phyloP scores from a whole-genome alignment of 768 basidiomycete genomes.

The Suillus decipiens region DNA sequence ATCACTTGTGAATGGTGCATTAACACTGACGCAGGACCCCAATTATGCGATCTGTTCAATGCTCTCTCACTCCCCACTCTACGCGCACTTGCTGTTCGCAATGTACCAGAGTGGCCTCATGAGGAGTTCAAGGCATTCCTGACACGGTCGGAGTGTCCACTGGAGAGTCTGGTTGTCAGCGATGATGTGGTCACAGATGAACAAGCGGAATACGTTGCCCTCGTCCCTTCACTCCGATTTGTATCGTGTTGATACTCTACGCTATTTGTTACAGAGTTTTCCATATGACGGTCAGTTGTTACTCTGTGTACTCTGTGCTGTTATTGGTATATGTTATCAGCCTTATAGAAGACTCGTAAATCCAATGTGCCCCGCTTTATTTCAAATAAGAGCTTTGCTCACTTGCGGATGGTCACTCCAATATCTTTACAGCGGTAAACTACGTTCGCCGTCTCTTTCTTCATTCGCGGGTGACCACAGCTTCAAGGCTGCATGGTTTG shows the following conservation, averaged over 20 bases:
- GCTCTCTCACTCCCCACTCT: background rate
- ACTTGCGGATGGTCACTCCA: too few species aligned
- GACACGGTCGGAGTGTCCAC: background rate
- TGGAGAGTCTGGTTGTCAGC: background rate
- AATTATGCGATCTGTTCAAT: background rate
- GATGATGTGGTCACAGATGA: background rate
- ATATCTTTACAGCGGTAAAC: too few species aligned
- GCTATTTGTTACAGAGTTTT: background rate
- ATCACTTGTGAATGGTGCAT: background rate
- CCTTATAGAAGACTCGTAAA: too few species aligned
- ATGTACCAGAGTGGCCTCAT: background rate
- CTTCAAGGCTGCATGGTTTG: too few species aligned
- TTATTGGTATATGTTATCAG: too few species aligned
- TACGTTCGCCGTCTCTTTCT: too few species aligned
- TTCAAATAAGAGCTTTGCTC: too few species aligned
- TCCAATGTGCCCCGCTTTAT: too few species aligned
- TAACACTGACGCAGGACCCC: rapidly evolving
- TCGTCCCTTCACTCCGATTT: background rate
- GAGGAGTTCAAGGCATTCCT: background rate
- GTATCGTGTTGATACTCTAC: background rate
- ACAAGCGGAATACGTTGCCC: background rate
- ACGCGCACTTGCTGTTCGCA: background rate
- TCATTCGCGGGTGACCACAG: too few species aligned
- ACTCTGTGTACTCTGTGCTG: too few species aligned
- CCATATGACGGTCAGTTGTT: too few species aligned